A percentile compares a stretch with the other conserved stretches of the same genome.
phyloP scores from a whole-genome alignment of 2,329 filamentous ascomycete species.

The Fusarium pseudograminearum region DNA sequence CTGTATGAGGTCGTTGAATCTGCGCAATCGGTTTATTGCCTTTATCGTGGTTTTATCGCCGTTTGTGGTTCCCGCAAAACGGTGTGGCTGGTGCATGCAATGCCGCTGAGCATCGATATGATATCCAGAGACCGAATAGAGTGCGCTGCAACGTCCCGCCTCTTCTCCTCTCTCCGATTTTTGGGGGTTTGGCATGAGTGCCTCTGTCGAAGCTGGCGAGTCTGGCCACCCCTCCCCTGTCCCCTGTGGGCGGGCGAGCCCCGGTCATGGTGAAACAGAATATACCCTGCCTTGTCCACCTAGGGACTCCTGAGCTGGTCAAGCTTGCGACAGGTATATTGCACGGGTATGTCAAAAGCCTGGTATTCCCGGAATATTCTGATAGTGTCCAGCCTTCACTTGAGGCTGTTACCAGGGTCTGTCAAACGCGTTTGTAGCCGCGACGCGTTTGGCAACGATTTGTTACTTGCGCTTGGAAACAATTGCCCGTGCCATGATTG shows the following conservation, averaged over 20 bases:
- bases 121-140: constrained; percentile 33
- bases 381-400: constrained; percentile 41
- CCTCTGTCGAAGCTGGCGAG: constrained; percentile 36
- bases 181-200: constrained; percentile 36
- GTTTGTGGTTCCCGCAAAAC: constrained; percentile 18
- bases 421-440: constrained; percentile 33
- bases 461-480: constrained; percentile 2
- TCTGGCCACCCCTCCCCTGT: constrained; percentile 43
- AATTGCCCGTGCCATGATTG: constrained; percentile 1
- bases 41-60: constrained; percentile 14
- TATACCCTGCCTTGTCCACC: constrained; percentile 62
- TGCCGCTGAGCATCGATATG: constrained; percentile 28
- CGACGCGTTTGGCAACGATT: constrained; percentile 21
- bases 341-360: constrained; percentile 30
- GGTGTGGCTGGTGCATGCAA: constrained; percentile 44
- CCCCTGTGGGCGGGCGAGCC: constrained; percentile 48
- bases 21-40: constrained; percentile 11
- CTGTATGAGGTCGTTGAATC: constrained; percentile 10
- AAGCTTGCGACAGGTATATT: constrained; percentile 58
- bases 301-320: constrained; percentile 57
- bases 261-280: constrained; percentile 65
- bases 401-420: constrained; percentile 39
- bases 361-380: constrained; percentile 41
- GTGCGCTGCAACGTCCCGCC: constrained; percentile 46
- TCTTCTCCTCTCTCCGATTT: constrained; percentile 41